A percentile compares a stretch with the other conserved stretches of the same genome.
These are phyloP conservation scores for Plantago elongata DNA, from an alignment of 257 asterid genomes.

Conservation along the genomic window DNA sequence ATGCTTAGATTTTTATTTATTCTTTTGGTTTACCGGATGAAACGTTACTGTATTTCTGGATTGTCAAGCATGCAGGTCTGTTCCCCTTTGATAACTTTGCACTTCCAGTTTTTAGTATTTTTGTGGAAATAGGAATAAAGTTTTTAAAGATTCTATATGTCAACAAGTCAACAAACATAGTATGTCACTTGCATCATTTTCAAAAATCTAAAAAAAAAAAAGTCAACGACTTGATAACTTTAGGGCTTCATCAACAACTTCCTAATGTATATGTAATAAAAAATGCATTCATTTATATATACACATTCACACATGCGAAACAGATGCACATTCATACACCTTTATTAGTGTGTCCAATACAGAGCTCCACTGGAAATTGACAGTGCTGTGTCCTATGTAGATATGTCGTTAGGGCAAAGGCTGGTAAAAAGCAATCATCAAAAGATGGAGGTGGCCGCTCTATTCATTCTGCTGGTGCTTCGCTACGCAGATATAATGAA, in stretches of 20 bases:
- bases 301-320: too few relatives aligned
- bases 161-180: too few relatives aligned
- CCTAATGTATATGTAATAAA: too few relatives aligned
- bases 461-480: slow-evolving; percentile 97
- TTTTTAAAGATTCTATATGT: too few relatives aligned
- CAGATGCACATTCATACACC: too few relatives aligned
- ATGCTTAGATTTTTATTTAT: background rate
- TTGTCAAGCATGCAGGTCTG: too few relatives aligned
- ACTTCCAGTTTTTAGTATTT: background rate
- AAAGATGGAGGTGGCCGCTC: slow-evolving; percentile 82
- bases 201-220: too few relatives aligned
- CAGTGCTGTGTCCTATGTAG: slow-evolving; percentile 36
- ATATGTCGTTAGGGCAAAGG: slow-evolving; percentile 95
- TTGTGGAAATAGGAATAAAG: background rate
- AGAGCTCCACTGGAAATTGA: background rate
- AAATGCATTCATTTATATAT: too few relatives aligned
- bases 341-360: background rate
- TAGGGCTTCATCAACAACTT: too few relatives aligned
- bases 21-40: background rate
- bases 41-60: background rate
- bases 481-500: slow-evolving; percentile 94
- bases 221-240: too few relatives aligned
- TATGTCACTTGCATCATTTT: too few relatives aligned
- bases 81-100: background rate
- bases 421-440: slow-evolving; percentile 90